Percentiles rank a stretch among this genome's conserved stretches.
Evolutionary conservation across 2,329 filamentous ascomycete genomes (phyloP).

Genomic region (Alternaria viburni): DNA sequence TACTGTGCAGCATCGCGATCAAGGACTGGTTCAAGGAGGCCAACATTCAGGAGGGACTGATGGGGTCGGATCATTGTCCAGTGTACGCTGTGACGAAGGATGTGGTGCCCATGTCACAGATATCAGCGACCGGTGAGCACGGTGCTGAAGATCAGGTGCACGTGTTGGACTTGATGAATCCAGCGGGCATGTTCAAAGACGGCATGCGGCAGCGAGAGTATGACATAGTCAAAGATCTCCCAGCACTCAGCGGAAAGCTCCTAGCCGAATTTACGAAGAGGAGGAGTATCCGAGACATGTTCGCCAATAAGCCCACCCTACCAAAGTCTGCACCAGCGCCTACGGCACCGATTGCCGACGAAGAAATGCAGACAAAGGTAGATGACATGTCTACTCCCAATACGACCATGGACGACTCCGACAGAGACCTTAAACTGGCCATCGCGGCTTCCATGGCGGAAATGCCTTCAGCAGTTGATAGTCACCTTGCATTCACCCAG

Average conservation of each 20-base stretch:
- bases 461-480: slow-evolving; percentile 6
- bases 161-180: slow-evolving; percentile 79
- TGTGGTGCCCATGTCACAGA: slow-evolving; percentile 55
- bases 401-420: slow-evolving; percentile 4
- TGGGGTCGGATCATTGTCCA: slow-evolving; percentile 96
- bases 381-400: neutral
- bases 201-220: slow-evolving; percentile 72
- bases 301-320: slow-evolving; percentile 55
- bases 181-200: slow-evolving; percentile 70
- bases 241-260: slow-evolving; percentile 79
- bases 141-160: slow-evolving; percentile 57
- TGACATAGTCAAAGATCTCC: slow-evolving; percentile 65
- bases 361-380: neutral
- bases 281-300: slow-evolving; percentile 92
- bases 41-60: slow-evolving; percentile 90
- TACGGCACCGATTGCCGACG: neutral
- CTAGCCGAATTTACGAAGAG: slow-evolving; percentile 88
- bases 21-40: slow-evolving; percentile 79
- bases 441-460: slow-evolving; percentile 8
- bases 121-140: slow-evolving; percentile 1
- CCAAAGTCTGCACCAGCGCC: slow-evolving; percentile 10
- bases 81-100: slow-evolving; percentile 80
- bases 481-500: neutral
- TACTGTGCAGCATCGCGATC: slow-evolving; percentile 81
- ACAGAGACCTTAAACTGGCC: slow-evolving; percentile 17